Conservation (phyloP, 352 stramenopile species). For the Halophytophthora batemanensis region DNA sequence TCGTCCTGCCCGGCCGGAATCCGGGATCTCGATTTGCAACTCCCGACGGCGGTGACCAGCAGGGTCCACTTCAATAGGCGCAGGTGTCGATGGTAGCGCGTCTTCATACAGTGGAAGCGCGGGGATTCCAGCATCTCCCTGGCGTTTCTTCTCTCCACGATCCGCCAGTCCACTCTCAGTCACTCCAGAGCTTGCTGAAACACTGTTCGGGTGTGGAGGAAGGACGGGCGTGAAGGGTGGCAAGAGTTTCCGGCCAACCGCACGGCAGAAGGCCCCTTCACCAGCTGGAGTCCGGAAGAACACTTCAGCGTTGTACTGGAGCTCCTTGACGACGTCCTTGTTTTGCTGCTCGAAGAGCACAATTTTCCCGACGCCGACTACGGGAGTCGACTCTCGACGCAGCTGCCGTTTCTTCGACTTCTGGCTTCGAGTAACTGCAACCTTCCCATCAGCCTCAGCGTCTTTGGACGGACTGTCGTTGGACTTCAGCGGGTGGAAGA, state of each 20-base stretch:
- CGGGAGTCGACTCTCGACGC: slow-evolving; percentile 63
- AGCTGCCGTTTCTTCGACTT: slow-evolving; percentile 71
- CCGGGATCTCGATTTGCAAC: slow-evolving; percentile 28
- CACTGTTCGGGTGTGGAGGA: slow-evolving; percentile 28
- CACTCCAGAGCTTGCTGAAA: slow-evolving; percentile 1
- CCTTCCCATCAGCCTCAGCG: slow-evolving; percentile 15
- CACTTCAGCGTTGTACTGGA: slow-evolving; percentile 86
- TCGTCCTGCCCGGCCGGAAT: slow-evolving; percentile 10
- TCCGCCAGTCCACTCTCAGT: slow-evolving; percentile 9
- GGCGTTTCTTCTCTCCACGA: slow-evolving; percentile 7
- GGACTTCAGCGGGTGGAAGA: slow-evolving; percentile 55
- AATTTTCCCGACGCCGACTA: slow-evolving; percentile 76
- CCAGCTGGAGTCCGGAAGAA: slow-evolving; percentile 65
- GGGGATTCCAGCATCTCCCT: slow-evolving; percentile 3
- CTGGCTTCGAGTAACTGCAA: slow-evolving; percentile 39
- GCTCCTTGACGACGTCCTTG: slow-evolving; percentile 89
- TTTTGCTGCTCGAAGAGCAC: slow-evolving; percentile 89
- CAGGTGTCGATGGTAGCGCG: slow-evolving; percentile 15
- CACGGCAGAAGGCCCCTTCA: slow-evolving; percentile 72
- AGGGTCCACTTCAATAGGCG: slow-evolving; percentile 13
- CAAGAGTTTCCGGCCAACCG: slow-evolving; percentile 50
- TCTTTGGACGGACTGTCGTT: slow-evolving; percentile 21
- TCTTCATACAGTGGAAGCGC: slow-evolving; percentile 25
- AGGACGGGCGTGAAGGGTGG: slow-evolving; percentile 44
- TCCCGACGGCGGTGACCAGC: slow-evolving; percentile 14